Base-by-base conservation (phyloP, 768 basidiomycete species). In the Mycena galericulata region DNA sequence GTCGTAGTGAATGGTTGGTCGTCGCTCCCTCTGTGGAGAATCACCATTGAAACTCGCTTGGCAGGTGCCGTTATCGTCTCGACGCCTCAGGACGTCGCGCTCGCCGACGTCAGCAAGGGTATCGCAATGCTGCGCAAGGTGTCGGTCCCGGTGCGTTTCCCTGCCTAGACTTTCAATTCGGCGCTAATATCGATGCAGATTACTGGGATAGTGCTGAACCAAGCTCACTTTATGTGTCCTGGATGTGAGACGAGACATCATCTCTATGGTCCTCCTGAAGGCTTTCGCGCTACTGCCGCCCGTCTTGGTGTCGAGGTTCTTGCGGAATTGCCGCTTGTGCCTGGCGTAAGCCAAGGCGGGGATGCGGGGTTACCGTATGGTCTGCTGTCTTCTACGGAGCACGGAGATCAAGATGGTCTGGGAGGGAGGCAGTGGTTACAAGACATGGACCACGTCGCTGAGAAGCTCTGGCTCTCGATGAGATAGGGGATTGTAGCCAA, bases 21-120 rank as follows among this genome's bases (percentile, higher is more conserved):
- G n/a, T 10, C 14, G 20, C 61, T 72, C 49, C 38, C 24, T 24
- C 36, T 30, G 45, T 6, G 59, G 11, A 41, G 15, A 40, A 34
- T n/a, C n/a, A 36, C 34, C 10, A 26, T 61, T 1, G 12, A 14
- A 36, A n/a, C 26, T 40, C 30, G 18, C 32, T 8, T 27, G n/a
- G n/a, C n/a, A 98, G 97, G 96, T 14, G 90, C 95, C 0, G 91
- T 99, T 2, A 94, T 99, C 64, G 91, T 98, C 2, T 97, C 96
- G 0, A 98, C 97, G 9, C 97, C 97, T 0, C 97, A 99, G 78
- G 93, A 97, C 72, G 93, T 99, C 36, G 93, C 97, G 3, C 85
- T 98, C 6, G 86, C 93, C 6, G 97, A 99, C 76, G 96, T 96
- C 1, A 87, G 94, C 67, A 97, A 97, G 72, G 97, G 97, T 0